phyloP scores from a whole-genome alignment of 768 basidiomycete species.

The Agaricus subrufescens region DNA sequence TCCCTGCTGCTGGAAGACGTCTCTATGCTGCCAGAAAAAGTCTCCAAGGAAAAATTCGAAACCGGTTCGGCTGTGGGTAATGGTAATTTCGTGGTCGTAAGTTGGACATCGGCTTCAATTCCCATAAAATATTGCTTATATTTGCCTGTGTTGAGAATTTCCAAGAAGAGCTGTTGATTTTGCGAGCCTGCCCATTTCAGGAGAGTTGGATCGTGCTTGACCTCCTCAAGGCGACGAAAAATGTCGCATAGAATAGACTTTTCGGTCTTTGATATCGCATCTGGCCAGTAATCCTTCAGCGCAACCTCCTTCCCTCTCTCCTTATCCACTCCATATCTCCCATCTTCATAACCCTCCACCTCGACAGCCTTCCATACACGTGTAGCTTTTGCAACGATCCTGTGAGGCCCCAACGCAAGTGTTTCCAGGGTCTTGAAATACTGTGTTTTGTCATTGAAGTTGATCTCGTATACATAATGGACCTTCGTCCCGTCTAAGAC shows the following conservation, averaged over 20 bases:
- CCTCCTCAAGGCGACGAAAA: conserved; percentile 3
- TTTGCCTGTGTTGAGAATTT: not conserved
- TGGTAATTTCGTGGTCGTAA: not conserved
- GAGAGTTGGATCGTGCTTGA: no score
- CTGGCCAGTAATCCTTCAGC: conserved; percentile 17
- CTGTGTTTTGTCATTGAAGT: not conserved
- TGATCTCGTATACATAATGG: not conserved
- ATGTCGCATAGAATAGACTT: conserved; percentile 10
- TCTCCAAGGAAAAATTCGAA: not conserved
- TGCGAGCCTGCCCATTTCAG: no score
- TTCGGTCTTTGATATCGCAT: conserved; percentile 9
- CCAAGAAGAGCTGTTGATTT: not conserved
- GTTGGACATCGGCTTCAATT: not conserved
- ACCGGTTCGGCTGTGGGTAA: not conserved
- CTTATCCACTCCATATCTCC: not conserved
- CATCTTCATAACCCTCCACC: not conserved
- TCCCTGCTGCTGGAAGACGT: no score
- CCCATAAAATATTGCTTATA: not conserved
- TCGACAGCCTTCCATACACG: conserved; percentile 12
- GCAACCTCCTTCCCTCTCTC: conserved; percentile 4
- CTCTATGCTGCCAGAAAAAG: no score
- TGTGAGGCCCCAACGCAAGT: not conserved
- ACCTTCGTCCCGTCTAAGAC: not conserved
- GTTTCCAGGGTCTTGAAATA: not conserved
- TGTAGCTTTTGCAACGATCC: conserved; percentile 8